Percentiles rank a stretch among this genome's conserved stretches.
Evolutionary conservation across 1,284 basidiomycete genomes (phyloP).

Genomic region (Xerocomus nothofagi): DNA sequence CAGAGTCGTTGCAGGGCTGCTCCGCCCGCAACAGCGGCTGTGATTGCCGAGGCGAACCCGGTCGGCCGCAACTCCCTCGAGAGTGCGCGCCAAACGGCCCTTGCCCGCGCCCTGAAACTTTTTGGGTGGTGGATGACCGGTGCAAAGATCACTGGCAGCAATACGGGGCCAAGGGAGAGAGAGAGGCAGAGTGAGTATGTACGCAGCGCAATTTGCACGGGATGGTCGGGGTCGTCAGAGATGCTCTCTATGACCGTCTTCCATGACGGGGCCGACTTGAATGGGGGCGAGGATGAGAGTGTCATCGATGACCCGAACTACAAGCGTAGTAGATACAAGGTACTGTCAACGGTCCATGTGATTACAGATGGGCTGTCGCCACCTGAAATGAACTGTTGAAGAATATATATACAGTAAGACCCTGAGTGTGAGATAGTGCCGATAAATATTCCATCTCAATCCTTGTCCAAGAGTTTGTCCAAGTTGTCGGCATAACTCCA

Average conservation of each 20-base stretch:
- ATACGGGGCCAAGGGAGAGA: slow-evolving; percentile 62
- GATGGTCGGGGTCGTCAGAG: slow-evolving; percentile 39
- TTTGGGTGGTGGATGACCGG: slow-evolving; percentile 23
- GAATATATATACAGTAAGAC: background rate
- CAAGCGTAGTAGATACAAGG: background rate
- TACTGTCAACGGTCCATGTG: slow-evolving; percentile 9
- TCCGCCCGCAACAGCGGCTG: slow-evolving; percentile 63
- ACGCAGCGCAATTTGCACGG: slow-evolving; percentile 58
- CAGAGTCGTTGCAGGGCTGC: slow-evolving; percentile 49
- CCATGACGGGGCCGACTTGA: slow-evolving; percentile 9
- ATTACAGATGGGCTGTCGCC: slow-evolving; percentile 7
- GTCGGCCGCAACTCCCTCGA: slow-evolving; percentile 54
- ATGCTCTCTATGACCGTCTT: slow-evolving; percentile 2
- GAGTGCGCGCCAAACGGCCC: slow-evolving; percentile 44
- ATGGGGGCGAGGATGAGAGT: background rate
- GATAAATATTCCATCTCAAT: background rate
- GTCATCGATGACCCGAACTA: background rate
- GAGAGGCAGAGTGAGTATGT: slow-evolving; percentile 68
- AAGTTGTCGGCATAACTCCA: slow-evolving; percentile 48
- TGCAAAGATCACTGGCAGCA: slow-evolving; percentile 52
- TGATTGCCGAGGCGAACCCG: slow-evolving; percentile 68
- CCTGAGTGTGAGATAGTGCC: background rate
- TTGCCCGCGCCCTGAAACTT: slow-evolving; percentile 12
- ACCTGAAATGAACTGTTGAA: background rate
- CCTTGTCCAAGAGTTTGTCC: slow-evolving; percentile 2